phyloP scores from a whole-genome alignment of 495 filamentous ascomycete genomes.

The Pyronema domesticum region DNA sequence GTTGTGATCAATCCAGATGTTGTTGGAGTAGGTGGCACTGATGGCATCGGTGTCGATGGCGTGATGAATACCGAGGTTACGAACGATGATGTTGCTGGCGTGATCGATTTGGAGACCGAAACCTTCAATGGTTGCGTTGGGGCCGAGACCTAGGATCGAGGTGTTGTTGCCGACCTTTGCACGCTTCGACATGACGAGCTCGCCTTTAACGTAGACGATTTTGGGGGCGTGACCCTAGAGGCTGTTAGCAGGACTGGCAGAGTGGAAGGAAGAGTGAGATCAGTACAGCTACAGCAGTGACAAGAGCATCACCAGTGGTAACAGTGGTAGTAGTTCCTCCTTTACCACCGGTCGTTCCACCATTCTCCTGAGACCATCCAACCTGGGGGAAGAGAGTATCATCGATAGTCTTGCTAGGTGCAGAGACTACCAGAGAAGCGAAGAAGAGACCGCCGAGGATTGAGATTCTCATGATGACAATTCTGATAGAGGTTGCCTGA shows the following conservation, averaged over 20 bases:
- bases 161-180: slow-evolving; percentile 25
- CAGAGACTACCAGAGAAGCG: slow-evolving; percentile 11
- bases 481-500: no score
- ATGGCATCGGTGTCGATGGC: slow-evolving; percentile 4
- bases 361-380: slow-evolving; percentile 21
- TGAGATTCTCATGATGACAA: neutral
- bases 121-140: slow-evolving; percentile 7
- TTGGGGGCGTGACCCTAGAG: slow-evolving; percentile 20
- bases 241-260: neutral
- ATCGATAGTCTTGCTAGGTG: neutral
- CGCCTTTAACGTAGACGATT: slow-evolving; percentile 22
- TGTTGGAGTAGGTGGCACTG: neutral
- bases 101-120: slow-evolving; percentile 9
- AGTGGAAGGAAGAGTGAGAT: neutral
- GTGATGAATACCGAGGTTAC: slow-evolving; percentile 12
- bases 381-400: slow-evolving; percentile 8
- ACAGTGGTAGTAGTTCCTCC: slow-evolving; percentile 23
- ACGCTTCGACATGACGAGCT: slow-evolving; percentile 13
- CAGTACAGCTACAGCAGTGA: slow-evolving; percentile 18
- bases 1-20: slow-evolving; percentile 3
- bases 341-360: slow-evolving; percentile 26
- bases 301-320: slow-evolving; percentile 12
- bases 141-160: slow-evolving; percentile 23
- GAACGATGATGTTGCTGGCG: slow-evolving; percentile 14
- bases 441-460: neutral